phyloP scores from a whole-genome alignment of 2,329 filamentous ascomycete species.

The Fusarium nelsonii region DNA sequence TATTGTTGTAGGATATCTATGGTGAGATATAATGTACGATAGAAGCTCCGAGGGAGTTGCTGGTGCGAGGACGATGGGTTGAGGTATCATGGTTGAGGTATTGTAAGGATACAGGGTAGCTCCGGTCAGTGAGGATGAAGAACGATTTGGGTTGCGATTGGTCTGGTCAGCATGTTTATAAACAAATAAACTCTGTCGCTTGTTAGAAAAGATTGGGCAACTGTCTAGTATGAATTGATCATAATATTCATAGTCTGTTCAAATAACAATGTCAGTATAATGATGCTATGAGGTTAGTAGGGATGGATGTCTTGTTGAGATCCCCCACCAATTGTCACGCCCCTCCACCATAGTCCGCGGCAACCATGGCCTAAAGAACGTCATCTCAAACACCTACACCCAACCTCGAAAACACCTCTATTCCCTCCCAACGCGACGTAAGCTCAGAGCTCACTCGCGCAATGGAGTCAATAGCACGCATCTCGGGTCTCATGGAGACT shows the following conservation, averaged over 20 bases:
- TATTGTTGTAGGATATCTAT: constrained; percentile 71
- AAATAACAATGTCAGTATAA: background rate
- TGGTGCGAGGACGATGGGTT: constrained; percentile 63
- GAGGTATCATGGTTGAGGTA: constrained; percentile 30
- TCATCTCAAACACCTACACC: constrained; percentile 45
- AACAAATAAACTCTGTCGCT: background rate
- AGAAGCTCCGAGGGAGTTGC: constrained; percentile 72
- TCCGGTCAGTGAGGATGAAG: background rate
- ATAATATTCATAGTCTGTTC: background rate
- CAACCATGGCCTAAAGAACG: constrained; percentile 35
- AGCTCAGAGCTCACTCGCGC: constrained; percentile 39
- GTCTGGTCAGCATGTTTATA: background rate
- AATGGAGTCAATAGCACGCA: constrained; percentile 97
- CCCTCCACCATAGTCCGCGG: constrained; percentile 37
- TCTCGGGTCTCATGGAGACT: constrained; percentile 94
- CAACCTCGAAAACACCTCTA: constrained; percentile 19
- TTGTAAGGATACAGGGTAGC: constrained; percentile 33
- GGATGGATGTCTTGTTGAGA: background rate
- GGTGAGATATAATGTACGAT: constrained; percentile 69
- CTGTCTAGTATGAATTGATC: background rate
- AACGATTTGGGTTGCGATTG: background rate
- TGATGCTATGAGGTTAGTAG: background rate
- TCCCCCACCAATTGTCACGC: constrained; percentile 38
- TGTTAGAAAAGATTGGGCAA: no score
- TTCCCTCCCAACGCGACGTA: constrained; percentile 27